These are phyloP conservation scores for Thelonectria blattea DNA, from an alignment of 2,329 filamentous ascomycete genomes.

Conservation along the genomic window DNA sequence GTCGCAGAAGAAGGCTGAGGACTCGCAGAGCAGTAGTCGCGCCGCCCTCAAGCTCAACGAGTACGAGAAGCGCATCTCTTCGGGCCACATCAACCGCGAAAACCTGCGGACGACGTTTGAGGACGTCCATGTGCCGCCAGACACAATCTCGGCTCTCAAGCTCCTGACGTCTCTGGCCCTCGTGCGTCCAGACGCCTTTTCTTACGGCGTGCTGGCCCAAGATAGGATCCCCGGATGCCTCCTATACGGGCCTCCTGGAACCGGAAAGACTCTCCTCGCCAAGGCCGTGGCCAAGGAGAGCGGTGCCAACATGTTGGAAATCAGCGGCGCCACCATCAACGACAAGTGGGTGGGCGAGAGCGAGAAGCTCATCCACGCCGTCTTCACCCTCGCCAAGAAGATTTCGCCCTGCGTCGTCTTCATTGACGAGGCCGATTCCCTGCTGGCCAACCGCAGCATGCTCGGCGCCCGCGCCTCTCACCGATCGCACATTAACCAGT, in stretches of 20 bases:
- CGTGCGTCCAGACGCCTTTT: slow-evolving; percentile 90
- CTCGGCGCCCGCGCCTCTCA: slow-evolving; percentile 72
- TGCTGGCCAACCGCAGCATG: slow-evolving; percentile 79
- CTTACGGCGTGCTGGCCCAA: slow-evolving; percentile 88
- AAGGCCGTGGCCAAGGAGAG: slow-evolving; percentile 73
- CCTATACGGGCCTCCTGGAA: slow-evolving; percentile 86
- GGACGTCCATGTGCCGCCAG: slow-evolving; percentile 81
- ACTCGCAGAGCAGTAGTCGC: slow-evolving; percentile 38
- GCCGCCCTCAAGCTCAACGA: slow-evolving; percentile 63
- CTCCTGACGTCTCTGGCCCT: slow-evolving; percentile 88
- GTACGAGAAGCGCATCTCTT: slow-evolving; percentile 82
- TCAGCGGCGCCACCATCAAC: slow-evolving; percentile 89
- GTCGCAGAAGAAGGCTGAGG: slow-evolving; percentile 39
- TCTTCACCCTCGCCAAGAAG: slow-evolving; percentile 91
- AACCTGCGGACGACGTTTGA: slow-evolving; percentile 87
- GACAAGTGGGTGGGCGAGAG: slow-evolving; percentile 96
- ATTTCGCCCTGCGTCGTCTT: slow-evolving; percentile 92
- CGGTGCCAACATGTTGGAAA: slow-evolving; percentile 78
- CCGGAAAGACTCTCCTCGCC: slow-evolving; percentile 73
- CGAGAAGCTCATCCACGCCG: slow-evolving; percentile 92
- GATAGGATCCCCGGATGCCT: slow-evolving; percentile 91
- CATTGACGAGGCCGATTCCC: slow-evolving; percentile 94
- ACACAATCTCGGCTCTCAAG: slow-evolving; percentile 86
- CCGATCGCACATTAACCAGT: slow-evolving; percentile 94
- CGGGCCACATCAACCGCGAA: slow-evolving; percentile 80